phyloP scores from a whole-genome alignment of 2,329 filamentous ascomycete genomes.

The Microdochium paspali region DNA sequence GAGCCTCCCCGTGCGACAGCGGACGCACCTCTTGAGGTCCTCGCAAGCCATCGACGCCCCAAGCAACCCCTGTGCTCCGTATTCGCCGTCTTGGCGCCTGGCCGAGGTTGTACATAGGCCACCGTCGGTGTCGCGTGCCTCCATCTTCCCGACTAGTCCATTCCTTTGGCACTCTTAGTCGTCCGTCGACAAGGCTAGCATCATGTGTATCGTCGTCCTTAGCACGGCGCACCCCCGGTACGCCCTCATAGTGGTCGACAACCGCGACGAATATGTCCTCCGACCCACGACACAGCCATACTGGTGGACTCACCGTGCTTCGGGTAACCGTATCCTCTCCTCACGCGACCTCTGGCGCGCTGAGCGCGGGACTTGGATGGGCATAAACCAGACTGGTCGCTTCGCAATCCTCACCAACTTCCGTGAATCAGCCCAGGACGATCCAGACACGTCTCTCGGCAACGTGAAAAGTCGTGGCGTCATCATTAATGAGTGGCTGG shows the following conservation, averaged over 20 bases:
- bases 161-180: background rate
- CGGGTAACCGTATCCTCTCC: conserved; percentile 41
- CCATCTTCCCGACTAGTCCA: background rate
- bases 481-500: conserved; percentile 56
- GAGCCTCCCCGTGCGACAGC: background rate
- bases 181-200: too few species aligned
- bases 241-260: conserved; percentile 66
- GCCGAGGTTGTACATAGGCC: background rate
- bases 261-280: conserved; percentile 65
- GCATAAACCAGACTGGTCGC: conserved; percentile 48
- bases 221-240: conserved; percentile 70
- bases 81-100: background rate
- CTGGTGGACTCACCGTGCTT: conserved; percentile 46
- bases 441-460: conserved; percentile 41
- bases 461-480: conserved; percentile 49
- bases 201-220: conserved; percentile 70
- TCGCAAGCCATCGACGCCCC: background rate
- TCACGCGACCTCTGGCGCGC: conserved; percentile 51
- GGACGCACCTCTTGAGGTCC: background rate
- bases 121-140: background rate
- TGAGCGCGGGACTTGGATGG: conserved; percentile 58
- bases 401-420: conserved; percentile 60
- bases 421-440: conserved; percentile 41
- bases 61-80: background rate
- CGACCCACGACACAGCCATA: conserved; percentile 54